phyloP scores from a whole-genome alignment of 176 grass and related monocot genomes.

The Aegilops tauschii region DNA sequence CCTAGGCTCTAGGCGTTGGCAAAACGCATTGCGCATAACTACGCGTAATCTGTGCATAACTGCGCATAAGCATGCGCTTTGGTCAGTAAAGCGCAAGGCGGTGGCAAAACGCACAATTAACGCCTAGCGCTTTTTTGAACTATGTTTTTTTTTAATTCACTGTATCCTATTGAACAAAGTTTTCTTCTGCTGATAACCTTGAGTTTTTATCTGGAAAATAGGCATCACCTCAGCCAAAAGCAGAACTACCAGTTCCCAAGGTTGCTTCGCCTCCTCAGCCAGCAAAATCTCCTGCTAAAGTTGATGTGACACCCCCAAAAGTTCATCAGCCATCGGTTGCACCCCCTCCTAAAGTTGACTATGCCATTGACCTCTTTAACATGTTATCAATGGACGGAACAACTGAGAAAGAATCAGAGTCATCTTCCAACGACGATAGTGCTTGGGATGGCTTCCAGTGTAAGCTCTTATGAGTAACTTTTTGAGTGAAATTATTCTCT shows the following conservation, averaged over 20 bases:
- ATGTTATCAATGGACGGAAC: slow-evolving; percentile 80
- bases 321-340: slow-evolving; percentile 35
- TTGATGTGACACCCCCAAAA: slow-evolving; percentile 43
- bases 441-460: slow-evolving; percentile 89
- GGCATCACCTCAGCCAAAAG: slow-evolving; percentile 56
- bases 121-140: no score
- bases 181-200: slow-evolving; percentile 7
- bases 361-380: slow-evolving; percentile 87
- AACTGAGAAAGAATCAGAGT: slow-evolving; percentile 59
- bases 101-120: no score
- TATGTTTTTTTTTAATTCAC: background rate
- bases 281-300: slow-evolving; percentile 45
- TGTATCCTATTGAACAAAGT: background rate
- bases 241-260: slow-evolving; percentile 55
- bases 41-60: no score
- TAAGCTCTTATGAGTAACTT: slow-evolving; percentile 45
- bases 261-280: slow-evolving; percentile 49
- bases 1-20: no score
- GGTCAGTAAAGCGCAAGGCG: no score
- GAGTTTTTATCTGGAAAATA: slow-evolving; percentile 38
- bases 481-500: slow-evolving; percentile 16
- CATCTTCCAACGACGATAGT: slow-evolving; percentile 73
- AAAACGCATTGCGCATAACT: no score
- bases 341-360: slow-evolving; percentile 85
- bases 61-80: no score